Conservation (phyloP, 345 rosid genomes). For the Brassica juncea region DNA sequence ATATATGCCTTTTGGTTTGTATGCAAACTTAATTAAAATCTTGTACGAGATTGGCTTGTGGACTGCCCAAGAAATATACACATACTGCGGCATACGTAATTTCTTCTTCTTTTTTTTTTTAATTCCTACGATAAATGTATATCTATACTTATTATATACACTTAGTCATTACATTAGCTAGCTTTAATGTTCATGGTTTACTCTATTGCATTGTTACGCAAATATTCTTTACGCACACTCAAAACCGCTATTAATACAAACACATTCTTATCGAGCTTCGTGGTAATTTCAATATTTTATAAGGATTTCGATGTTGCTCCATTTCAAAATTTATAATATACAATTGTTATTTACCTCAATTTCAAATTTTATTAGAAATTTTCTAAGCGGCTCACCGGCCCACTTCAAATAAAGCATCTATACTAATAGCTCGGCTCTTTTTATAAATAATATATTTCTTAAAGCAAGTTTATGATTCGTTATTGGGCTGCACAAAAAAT, state of each 20-base stretch:
- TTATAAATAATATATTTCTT: neutral
- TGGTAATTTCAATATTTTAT: neutral
- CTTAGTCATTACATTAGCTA: constrained; percentile 16
- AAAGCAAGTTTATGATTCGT: neutral
- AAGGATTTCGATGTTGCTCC: neutral
- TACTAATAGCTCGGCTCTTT: neutral
- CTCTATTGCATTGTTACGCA: constrained; percentile 17
- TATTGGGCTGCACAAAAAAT: no score
- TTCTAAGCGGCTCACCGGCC: neutral
- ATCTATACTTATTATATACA: constrained; percentile 34
- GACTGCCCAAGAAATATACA: constrained; percentile 72
- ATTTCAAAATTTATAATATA: neutral
- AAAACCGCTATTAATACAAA: constrained; percentile 27
- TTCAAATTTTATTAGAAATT: neutral
- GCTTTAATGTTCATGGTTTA: constrained; percentile 20
- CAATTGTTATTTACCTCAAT: neutral
- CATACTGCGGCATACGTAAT: constrained; percentile 24
- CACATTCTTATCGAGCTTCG: constrained; percentile 32
- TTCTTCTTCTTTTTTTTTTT: neutral
- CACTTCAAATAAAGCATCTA: neutral
- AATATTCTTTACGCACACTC: constrained; percentile 32
- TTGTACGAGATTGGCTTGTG: constrained; percentile 50
- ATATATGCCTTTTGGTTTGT: constrained; percentile 22
- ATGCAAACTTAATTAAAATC: constrained; percentile 22
- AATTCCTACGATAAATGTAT: constrained; percentile 8